Evolutionary conservation across 176 grass and related monocot genomes (phyloP).

Genomic region (Alloteropsis semialata): DNA sequence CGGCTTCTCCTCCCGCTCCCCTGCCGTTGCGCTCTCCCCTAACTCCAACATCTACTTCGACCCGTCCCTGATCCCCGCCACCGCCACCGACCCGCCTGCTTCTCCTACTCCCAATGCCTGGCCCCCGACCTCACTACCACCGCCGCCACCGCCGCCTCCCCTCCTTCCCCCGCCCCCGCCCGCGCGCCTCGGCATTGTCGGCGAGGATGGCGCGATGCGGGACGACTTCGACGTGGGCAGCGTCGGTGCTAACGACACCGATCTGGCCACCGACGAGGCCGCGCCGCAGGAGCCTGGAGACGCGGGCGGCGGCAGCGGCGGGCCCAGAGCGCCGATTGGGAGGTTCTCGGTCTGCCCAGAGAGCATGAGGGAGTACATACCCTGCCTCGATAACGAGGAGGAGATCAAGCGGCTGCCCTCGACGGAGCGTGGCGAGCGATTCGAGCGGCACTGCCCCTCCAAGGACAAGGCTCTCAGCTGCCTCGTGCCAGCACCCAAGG

Average conservation of each 20-base stretch:
- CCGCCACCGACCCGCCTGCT: neutral
- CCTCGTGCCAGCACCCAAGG: slow-evolving; percentile 67
- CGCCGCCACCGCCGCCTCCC: slow-evolving; percentile 22
- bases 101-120: slow-evolving; percentile 32
- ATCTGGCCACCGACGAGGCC: slow-evolving; percentile 38
- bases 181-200: slow-evolving; percentile 58
- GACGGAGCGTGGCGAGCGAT: slow-evolving; percentile 64
- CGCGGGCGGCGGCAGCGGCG: neutral
- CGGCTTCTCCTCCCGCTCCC: neutral
- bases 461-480: slow-evolving; percentile 65
- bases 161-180: slow-evolving; percentile 28
- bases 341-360: slow-evolving; percentile 59
- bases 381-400: slow-evolving; percentile 85
- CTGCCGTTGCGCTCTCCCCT: slow-evolving; percentile 60
- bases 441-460: slow-evolving; percentile 84
- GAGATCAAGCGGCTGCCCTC: slow-evolving; percentile 65
- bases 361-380: slow-evolving; percentile 86
- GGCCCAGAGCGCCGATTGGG: slow-evolving; percentile 26
- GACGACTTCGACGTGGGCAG: slow-evolving; percentile 68
- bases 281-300: slow-evolving; percentile 2
- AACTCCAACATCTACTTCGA: slow-evolving; percentile 64
- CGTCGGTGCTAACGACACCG: slow-evolving; percentile 27
- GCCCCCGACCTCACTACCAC: slow-evolving; percentile 9
- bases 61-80: slow-evolving; percentile 39
- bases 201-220: slow-evolving; percentile 65